Evolutionary conservation across 1,284 basidiomycete species (phyloP).

Genomic region (Volvariella surrecta): DNA sequence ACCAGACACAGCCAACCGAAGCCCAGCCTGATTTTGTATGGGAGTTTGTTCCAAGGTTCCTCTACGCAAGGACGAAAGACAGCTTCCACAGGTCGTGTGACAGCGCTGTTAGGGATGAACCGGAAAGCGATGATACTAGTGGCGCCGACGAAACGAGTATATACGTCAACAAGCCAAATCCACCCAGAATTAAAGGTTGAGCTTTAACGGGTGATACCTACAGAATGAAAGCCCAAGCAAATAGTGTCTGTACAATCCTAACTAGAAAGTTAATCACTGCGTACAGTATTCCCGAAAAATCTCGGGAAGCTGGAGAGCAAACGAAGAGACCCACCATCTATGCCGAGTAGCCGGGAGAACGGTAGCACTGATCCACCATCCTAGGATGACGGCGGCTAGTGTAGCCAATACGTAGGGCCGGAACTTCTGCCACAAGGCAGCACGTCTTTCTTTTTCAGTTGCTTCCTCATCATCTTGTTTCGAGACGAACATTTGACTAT

Average conservation of each 20-base stretch:
- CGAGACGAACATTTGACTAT: constrained; percentile 9
- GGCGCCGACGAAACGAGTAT: constrained; percentile 3
- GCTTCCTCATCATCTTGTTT: constrained; percentile 11
- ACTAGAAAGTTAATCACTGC: constrained; percentile 5
- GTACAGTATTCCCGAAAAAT: too few species aligned
- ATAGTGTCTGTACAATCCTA: constrained; percentile 73
- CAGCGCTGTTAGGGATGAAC: constrained; percentile 61
- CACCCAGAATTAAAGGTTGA: neutral
- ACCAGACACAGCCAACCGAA: constrained; percentile 71
- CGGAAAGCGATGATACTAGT: constrained; percentile 71
- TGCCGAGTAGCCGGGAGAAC: constrained; percentile 59
- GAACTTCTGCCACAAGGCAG: constrained; percentile 18
- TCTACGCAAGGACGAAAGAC: constrained; percentile 59
- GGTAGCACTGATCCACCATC: constrained; percentile 76
- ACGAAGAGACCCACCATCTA: constrained; percentile 45
- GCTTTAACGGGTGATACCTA: constrained; percentile 22
- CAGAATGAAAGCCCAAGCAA: constrained; percentile 75
- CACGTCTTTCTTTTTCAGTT: constrained; percentile 12
- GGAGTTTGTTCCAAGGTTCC: constrained; percentile 63
- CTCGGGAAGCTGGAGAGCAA: constrained; percentile 7
- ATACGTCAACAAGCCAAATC: constrained; percentile 3
- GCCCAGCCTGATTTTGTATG: constrained; percentile 43
- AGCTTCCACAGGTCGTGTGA: constrained; percentile 57
- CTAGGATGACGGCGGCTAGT: constrained; percentile 55
- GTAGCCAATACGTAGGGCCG: constrained; percentile 40